Evolutionary conservation across 176 grass and related monocot species (phyloP).

Genomic region (Lolium perenne): DNA sequence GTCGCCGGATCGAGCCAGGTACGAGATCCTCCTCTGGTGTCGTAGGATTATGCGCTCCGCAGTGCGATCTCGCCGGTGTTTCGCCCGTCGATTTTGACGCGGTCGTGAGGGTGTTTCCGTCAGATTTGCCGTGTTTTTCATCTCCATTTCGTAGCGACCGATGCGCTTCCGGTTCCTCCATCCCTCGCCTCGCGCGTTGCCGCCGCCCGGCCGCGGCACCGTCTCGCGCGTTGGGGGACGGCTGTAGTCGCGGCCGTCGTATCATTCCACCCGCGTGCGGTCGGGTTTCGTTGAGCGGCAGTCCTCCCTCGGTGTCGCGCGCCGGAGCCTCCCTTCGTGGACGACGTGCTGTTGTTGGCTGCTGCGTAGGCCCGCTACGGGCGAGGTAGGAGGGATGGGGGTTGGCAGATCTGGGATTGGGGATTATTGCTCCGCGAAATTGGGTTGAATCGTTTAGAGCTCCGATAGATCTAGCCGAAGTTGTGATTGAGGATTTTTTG

Average conservation of each 20-base stretch:
- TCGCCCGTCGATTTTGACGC: neutral
- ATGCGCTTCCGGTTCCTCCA: neutral
- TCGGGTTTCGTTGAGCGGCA: neutral
- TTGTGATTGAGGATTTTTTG: neutral
- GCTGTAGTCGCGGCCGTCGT: neutral
- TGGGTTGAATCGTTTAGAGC: neutral
- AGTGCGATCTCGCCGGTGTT: neutral
- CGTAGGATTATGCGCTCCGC: too few species aligned
- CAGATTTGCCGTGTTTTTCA: neutral
- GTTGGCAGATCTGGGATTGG: neutral
- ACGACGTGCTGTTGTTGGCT: neutral
- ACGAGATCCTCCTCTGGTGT: neutral
- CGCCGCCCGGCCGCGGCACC: neutral
- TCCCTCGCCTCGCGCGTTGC: neutral
- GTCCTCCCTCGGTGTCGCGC: neutral
- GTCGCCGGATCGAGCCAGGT: conserved; percentile 6
- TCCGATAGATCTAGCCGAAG: neutral
- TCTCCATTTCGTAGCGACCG: neutral
- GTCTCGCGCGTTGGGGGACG: neutral
- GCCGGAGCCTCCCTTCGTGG: neutral
- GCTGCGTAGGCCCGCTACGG: neutral
- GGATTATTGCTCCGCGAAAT: neutral
- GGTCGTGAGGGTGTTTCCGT: neutral
- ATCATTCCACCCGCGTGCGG: neutral
- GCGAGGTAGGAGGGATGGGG: neutral